phyloP scores from a whole-genome alignment of 805 yeast genomes.

The Pichia eremophila region DNA sequence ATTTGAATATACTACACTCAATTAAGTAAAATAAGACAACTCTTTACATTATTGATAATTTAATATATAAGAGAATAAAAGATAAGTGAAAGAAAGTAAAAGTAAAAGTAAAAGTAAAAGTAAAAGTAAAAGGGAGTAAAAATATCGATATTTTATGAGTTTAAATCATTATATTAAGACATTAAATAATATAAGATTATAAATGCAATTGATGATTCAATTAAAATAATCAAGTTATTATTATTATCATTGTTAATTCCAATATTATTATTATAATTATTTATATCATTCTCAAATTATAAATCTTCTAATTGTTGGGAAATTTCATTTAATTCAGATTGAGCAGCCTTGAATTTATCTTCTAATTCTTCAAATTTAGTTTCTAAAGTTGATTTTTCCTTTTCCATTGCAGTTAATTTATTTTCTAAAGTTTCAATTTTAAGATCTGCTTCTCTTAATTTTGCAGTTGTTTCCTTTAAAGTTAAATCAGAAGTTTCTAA shows the following conservation, averaged over 20 bases:
- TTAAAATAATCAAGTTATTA: neutral
- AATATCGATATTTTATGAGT: no score
- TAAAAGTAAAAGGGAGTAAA: no score
- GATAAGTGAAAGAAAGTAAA: no score
- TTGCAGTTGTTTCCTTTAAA: constrained; percentile 87
- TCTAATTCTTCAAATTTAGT: constrained; percentile 82
- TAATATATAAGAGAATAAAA: no score
- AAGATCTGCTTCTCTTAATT: constrained; percentile 90
- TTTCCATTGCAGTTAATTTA: constrained; percentile 83
- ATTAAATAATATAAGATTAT: constrained; percentile 11
- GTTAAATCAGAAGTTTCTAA: constrained; percentile 84
- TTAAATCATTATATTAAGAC: neutral
- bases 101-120: no score
- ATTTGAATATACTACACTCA: no score
- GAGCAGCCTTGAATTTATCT: constrained; percentile 72
- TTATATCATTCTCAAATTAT: constrained; percentile 20
- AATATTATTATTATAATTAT: neutral
- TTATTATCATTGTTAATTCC: neutral
- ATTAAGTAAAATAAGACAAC: no score
- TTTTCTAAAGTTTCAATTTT: constrained; percentile 94
- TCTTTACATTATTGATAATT: no score
- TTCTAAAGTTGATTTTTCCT: constrained; percentile 88
- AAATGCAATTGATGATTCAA: constrained; percentile 11
- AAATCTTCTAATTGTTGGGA: constrained; percentile 86
- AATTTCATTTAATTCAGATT: constrained; percentile 93